Base-by-base conservation (phyloP, 306 rosid species). In the Malus sylvestris region DNA sequence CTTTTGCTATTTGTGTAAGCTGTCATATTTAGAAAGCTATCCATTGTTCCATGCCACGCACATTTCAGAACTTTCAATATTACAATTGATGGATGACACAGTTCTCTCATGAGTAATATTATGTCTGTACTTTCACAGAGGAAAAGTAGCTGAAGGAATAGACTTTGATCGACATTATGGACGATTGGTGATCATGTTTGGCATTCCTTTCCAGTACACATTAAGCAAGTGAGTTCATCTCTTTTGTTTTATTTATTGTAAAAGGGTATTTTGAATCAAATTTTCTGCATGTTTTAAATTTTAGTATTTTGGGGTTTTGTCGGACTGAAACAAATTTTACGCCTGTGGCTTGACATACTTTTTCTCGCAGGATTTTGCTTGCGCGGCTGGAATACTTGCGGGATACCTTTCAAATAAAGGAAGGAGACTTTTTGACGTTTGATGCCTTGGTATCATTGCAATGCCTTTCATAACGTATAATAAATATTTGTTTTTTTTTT, bases 111-210 rank as follows among this genome's bases (percentile, higher is more conserved):
- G 11, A 40, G 38, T 45, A 57, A 67, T 7, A 38, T 49, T 72
- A 51, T 67, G 38, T 75, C 7, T 78, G 25, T 67, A 77, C 40
- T 76, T 40, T 53, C 81, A 76, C 85, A 93, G 98, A 86, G 96
- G 98, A 64, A 93, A 93, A 81, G 98, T 93, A 78, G 96, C 96
- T 7, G 96, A 93, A 84, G 98, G 98, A 66, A 91, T 91, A 76
- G 98, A 91, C 83, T 91, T 93, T 76, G 96, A 93, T 89, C 89
- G 96, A 59, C 95, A 91, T 80, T 93, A 93, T 87, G 98, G 98
- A 63, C 87, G 95, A 81, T 82, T 93, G 38, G 96, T 91, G 78
- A 91, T 93, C 83, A 93, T 93, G 98, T 93, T 87, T 57, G 98
- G 98, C 60, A 91, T 93, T 84, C 98, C 98, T 78, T 93, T 93